Base-by-base conservation (phyloP, 73 alveolate species). In the Paramecium sexaurelia region DNA sequence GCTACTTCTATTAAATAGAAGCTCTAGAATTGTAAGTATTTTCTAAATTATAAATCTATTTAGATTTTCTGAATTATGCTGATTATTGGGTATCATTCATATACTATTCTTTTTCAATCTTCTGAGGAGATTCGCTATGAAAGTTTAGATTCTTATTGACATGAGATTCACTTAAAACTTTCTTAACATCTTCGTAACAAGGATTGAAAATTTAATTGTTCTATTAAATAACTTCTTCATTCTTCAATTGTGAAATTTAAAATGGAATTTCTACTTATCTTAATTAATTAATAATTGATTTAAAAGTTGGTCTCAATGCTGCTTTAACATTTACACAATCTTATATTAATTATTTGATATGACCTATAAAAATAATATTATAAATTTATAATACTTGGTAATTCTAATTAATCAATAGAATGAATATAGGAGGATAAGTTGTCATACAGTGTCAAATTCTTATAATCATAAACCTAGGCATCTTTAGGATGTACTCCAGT, bases 181-280 rank as follows among this genome's bases (percentile, higher is more conserved):
- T 78, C n/a, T 78, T 78, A 37, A 78, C 90, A 40, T 78, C 90
- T 22, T 78, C 90, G 41, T 78, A 78, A 24, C 75, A 78, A 40
- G 90, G 90, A 78, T 39, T 78, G 55, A 78, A 78, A 9, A 61
- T 51, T 51, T 51, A 78, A 24, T n/a, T 22, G 15, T 11, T 41
- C 11, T 47, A 15, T 19, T 47, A 47, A 5, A 3, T 9, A 29
- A 29, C 1, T 3, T 61, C 83, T 3, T 61, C 83, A 26, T 24
- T 32, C n/a, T 61, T 61, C 1, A 61, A 8, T 26, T 61, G 11
- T 26, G 83, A 61, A 61, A 61, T 45, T 15, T 61, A 11, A 29
- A 61, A 20, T 13, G 83, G 83, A 6, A 61, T 61, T 61, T 61
- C 83, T 9, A 61, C 39, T 29, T 61, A 61, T 29, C 83, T 13